Conservation (phyloP, 192 early-diverging fungal species). For the Chytriomyces sp. region DNA sequence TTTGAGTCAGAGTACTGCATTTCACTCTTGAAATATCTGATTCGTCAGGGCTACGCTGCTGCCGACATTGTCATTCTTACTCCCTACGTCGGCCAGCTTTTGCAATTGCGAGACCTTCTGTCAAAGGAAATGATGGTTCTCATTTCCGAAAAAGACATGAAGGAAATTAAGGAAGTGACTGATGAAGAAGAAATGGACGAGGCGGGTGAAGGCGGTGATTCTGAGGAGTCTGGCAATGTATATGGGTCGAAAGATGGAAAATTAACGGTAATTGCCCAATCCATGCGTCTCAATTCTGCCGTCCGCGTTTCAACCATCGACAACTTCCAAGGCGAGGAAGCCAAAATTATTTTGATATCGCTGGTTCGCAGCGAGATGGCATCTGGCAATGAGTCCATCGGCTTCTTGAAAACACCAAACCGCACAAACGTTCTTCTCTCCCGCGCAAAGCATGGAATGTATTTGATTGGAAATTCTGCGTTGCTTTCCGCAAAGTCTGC, state of each 20-base stretch:
- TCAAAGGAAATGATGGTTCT: slow-evolving; percentile 22
- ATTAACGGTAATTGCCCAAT: slow-evolving; percentile 22
- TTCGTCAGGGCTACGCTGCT: slow-evolving; percentile 41
- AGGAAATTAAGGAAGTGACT: not conserved
- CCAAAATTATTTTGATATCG: slow-evolving; percentile 45
- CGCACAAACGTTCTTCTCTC: slow-evolving; percentile 64
- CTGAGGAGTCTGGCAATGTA: not conserved
- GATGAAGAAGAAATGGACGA: not conserved
- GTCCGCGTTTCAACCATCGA: slow-evolving; percentile 47
- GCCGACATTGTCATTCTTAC: slow-evolving; percentile 45
- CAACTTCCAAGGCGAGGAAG: slow-evolving; percentile 55
- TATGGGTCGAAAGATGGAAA: slow-evolving; percentile 15
- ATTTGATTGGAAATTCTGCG: slow-evolving; percentile 54
- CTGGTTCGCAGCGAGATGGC: slow-evolving; percentile 37
- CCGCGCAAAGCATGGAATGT: slow-evolving; percentile 66
- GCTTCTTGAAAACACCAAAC: slow-evolving; percentile 62
- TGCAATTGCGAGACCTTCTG: slow-evolving; percentile 24
- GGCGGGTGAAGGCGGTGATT: not conserved
- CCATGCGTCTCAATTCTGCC: slow-evolving; percentile 1
- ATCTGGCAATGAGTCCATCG: slow-evolving; percentile 40
- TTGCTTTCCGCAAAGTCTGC: slow-evolving; percentile 40
- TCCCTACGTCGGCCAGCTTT: slow-evolving; percentile 50
- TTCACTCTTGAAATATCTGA: slow-evolving; percentile 38
- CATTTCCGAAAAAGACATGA: slow-evolving; percentile 35
- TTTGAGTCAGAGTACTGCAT: slow-evolving; percentile 43